Evolutionary conservation across 2,329 filamentous ascomycete species (phyloP), one percentile per base, ranked within the genome.

Genomic region (Aspergillus bombycis): DNA sequence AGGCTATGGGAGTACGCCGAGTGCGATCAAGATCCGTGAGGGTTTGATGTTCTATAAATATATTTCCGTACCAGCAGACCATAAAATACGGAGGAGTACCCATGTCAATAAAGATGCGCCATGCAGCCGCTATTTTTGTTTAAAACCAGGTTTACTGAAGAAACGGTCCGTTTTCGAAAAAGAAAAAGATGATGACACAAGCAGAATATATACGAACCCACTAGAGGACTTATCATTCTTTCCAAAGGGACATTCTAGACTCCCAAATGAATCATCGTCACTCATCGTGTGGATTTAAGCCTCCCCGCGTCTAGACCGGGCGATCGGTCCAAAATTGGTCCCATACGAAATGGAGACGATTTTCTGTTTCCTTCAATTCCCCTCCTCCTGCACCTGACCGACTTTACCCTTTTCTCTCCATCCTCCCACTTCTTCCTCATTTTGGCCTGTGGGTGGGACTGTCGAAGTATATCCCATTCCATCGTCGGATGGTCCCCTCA

Each of bases 261-360:
- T 52, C 28, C 19, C 28, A n/a, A 52, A 10, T 19, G 57, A 48
- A 32, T 32, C 32, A 36, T 21, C 6, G n/a, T 34, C 36, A 52
- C 34, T 16, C 21, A 50, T 21, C 26, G 43, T 36, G 30, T 34
- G 32, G 57, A 67, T 72, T 71, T 71, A 65, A 70, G 65, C 57
- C 60, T 63, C 65, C 65, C 67, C 63, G 65, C 68, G 72, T 75
- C 74, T 75, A 75, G 74, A 74, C 74, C 73, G 68, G 72, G 68
- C 72, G 65, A 70, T 71, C 70, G 68, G 61, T 67, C 67, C 63
- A 64, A 67, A 65, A 65, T 65, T 62, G 65, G 65, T 71, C 70
- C 70, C 71, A 65, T 62, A 55, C 32, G 21, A 55, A 23, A 55
- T 55, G 52, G 52, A 55, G 21, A 30, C 54, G 54, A 65, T 63